These are phyloP conservation scores for Alternaria angustiovoidea DNA, from an alignment of 2,329 filamentous ascomycete species.

Conservation along the genomic window DNA sequence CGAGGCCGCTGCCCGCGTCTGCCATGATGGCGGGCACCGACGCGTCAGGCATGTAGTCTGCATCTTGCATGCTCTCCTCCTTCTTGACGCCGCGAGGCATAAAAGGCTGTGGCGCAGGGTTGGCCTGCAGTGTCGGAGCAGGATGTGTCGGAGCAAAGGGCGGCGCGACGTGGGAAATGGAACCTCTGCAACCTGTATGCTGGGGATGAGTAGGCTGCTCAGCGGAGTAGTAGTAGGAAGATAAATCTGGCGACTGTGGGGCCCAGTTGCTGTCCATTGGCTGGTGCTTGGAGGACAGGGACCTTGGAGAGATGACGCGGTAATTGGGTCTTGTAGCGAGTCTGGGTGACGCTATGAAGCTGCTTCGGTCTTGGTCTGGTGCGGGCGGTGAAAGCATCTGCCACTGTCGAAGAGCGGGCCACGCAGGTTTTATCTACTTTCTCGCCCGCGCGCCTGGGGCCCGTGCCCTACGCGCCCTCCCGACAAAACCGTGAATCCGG, in stretches of 20 bases:
- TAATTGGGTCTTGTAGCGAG: not conserved
- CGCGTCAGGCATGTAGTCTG: conserved; percentile 49
- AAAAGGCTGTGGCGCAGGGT: conserved; percentile 22
- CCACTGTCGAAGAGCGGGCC: conserved; percentile 24
- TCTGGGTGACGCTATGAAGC: conserved; percentile 10
- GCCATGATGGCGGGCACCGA: conserved; percentile 35
- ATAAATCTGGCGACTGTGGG: conserved; percentile 57
- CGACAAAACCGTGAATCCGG: conserved; percentile 4
- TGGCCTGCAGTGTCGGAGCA: conserved; percentile 21
- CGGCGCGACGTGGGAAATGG: conserved; percentile 39
- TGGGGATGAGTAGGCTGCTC: conserved; percentile 51
- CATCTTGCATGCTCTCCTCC: conserved; percentile 45
- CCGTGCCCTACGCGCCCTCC: conserved; percentile 3
- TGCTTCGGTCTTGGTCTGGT: conserved; percentile 6
- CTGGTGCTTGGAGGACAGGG: conserved; percentile 5
- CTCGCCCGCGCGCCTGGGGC: not conserved
- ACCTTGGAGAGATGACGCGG: not conserved
- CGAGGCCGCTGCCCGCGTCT: conserved; percentile 28
- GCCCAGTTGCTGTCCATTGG: conserved; percentile 49
- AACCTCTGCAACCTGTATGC: conserved; percentile 49
- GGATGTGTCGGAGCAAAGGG: conserved; percentile 16
- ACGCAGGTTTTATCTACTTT: conserved; percentile 22
- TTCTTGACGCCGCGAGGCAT: conserved; percentile 41
- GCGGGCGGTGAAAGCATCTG: conserved; percentile 14
- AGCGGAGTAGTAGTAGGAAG: conserved; percentile 53